Conservation (phyloP, 495 filamentous ascomycete genomes). For the Aspergillus leporis region DNA sequence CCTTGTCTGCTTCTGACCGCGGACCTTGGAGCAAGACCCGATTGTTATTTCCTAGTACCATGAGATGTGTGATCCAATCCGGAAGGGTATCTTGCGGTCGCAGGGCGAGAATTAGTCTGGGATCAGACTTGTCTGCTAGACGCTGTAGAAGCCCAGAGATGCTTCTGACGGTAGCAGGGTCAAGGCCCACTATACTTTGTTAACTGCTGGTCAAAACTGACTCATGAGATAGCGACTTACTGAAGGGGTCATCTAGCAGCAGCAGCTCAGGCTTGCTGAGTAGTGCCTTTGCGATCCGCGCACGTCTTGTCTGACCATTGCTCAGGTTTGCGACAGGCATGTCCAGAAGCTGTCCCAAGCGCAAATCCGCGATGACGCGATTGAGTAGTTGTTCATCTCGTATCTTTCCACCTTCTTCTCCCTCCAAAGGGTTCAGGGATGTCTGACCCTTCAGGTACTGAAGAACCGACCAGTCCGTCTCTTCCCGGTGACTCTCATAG, state of each 20-base stretch:
- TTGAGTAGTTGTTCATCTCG: constrained; percentile 50
- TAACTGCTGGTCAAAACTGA: not conserved
- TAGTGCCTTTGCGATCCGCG: constrained; percentile 83
- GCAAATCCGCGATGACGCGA: constrained; percentile 64
- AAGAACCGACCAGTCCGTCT: constrained; percentile 78
- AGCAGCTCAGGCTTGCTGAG: constrained; percentile 76
- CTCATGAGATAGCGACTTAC: constrained; percentile 37
- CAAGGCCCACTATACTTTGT: constrained; percentile 68
- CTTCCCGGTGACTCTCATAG: constrained; percentile 88
- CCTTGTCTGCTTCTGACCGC: constrained; percentile 17
- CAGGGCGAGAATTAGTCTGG: constrained; percentile 73
- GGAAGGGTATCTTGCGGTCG: constrained; percentile 85
- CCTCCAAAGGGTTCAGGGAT: constrained; percentile 68
- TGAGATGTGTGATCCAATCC: constrained; percentile 83
- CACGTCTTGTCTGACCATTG: constrained; percentile 87
- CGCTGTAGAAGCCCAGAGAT: constrained; percentile 68
- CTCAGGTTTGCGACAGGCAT: constrained; percentile 86
- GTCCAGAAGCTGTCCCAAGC: constrained; percentile 61
- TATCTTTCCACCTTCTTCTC: constrained; percentile 44
- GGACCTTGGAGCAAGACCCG: constrained; percentile 49
- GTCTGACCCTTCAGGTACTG: constrained; percentile 79
- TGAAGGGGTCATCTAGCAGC: constrained; percentile 92
- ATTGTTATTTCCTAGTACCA: constrained; percentile 63
- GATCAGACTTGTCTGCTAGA: constrained; percentile 62
- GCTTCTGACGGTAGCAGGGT: constrained; percentile 71